These are phyloP conservation scores for Blastobotrys buckinghamii DNA, from an alignment of 1,139 yeast genomes.

Conservation along the genomic window DNA sequence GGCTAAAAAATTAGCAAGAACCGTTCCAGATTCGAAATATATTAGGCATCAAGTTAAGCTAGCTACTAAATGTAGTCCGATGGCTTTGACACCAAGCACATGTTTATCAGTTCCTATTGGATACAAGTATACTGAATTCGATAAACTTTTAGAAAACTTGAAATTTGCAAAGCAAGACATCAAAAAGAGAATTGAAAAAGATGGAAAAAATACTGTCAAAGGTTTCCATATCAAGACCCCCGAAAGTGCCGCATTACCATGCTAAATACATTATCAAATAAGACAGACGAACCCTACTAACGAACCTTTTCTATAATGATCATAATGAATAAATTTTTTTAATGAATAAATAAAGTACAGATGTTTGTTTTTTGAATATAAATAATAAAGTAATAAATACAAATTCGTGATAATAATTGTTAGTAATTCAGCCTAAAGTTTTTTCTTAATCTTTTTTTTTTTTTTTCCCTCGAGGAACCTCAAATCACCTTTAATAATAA, in stretches of 20 bases:
- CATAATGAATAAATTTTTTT: background rate
- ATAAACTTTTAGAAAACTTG: constrained; percentile 23
- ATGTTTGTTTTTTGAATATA: background rate
- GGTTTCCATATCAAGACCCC: constrained; percentile 18
- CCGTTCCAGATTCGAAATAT: constrained; percentile 20
- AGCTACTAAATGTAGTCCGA: constrained; percentile 21
- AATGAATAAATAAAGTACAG: background rate
- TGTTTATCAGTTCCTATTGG: constrained; percentile 25
- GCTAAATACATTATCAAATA: background rate
- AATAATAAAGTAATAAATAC: background rate
- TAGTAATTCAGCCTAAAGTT: no score
- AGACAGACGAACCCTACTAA: no score
- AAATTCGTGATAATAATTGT: background rate
- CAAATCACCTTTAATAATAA: background rate
- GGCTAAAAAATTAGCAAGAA: constrained; percentile 13
- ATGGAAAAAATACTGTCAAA: constrained; percentile 8
- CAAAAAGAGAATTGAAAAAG: constrained; percentile 11
- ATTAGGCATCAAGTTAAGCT: constrained; percentile 22
- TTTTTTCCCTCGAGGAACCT: background rate
- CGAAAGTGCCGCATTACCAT: constrained; percentile 9
- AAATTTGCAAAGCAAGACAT: constrained; percentile 18
- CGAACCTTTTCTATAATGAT: constrained; percentile 2
- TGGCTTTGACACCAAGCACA: constrained; percentile 25
- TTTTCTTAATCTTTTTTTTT: background rate
- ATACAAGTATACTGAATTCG: constrained; percentile 16